Base-by-base conservation (phyloP, 169 alveolate species). In the Cryptosporidium bovis region DNA sequence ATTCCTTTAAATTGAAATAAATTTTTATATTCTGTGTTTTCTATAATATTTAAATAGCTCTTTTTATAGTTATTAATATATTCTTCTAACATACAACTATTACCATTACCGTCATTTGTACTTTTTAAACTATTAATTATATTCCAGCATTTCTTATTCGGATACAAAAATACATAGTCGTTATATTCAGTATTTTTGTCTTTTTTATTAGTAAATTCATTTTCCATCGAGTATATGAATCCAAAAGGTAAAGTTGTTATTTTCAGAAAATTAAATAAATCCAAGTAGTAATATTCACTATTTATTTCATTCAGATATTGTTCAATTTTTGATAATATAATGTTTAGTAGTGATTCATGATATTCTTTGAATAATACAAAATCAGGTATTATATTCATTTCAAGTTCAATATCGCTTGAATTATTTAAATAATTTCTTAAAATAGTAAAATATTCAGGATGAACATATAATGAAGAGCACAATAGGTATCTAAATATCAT, bases 311-410 rank as follows among this genome's bases (percentile, higher is more conserved):
- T 34, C 66, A 56, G 15, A 29, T 51, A 64, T 20, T 69, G 34
- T 29, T 12, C 53, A 51, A 69, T 60, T 33, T 31, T 51, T 12
- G 34, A 33, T 64, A 69, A 31, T 15, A 18, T 34, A 46, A 34
- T 31, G 29, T 51, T 53, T 20, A 33, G 36, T 16, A 69, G 83
- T 6, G 13, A 51, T 18, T 55, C 33, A 20, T 69, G 83, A 40
- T 51, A 34, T 55, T 34, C 56, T 31, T 31, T 20, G 24, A 51
- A 29, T 55, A 10, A n/a, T 6, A 53, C 16, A 8, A 69, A 34
- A 33, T 69, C 83, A 4, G 83, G 83, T 51, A 51, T 31, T 36
- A n/a, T 24, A n/a, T 53, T 27, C 20, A 33, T 53, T 40, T 69
- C 40, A 12, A 15, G 3, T 53, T 13, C 65, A 27, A 18, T 27